phyloP scores from a whole-genome alignment of 108 stramenopile genomes.

The Nitzschia sp. region DNA sequence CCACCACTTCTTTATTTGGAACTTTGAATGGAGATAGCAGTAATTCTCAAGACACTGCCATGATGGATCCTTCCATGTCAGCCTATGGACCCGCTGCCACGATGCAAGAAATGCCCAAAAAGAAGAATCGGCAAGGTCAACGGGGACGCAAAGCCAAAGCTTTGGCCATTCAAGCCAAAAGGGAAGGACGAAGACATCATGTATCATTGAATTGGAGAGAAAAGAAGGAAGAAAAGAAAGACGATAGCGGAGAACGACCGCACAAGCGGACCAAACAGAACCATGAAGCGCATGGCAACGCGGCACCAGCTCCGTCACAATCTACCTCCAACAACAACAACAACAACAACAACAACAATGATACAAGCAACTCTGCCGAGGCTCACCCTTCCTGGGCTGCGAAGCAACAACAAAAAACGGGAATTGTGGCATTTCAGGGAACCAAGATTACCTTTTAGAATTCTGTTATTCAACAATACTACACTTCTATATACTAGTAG shows the following conservation, averaged over 20 bases:
- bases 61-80: conserved; percentile 1
- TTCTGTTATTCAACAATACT: background rate
- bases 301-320: conserved; percentile 3
- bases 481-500: no score
- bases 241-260: background rate
- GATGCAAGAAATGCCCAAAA: conserved; percentile 10
- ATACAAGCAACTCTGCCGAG: conserved; percentile 32
- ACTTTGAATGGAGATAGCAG: conserved; percentile 8
- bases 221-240: conserved; percentile 15
- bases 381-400: conserved; percentile 86
- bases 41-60: background rate
- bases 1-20: conserved; percentile 26
- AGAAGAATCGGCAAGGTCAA: conserved; percentile 84
- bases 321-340: background rate
- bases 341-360: conserved; percentile 11
- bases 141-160: conserved; percentile 77
- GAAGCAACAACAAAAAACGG: conserved; percentile 60
- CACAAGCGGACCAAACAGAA: background rate
- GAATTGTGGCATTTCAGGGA: conserved; percentile 77
- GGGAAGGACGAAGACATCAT: conserved; percentile 49
- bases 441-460: conserved; percentile 75
- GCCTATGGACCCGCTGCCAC: conserved; percentile 37
- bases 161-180: conserved; percentile 65
- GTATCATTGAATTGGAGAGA: conserved; percentile 76
- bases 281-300: background rate